Conservation (phyloP, 2,329 filamentous ascomycete genomes). For the Verticillium dahliae region DNA sequence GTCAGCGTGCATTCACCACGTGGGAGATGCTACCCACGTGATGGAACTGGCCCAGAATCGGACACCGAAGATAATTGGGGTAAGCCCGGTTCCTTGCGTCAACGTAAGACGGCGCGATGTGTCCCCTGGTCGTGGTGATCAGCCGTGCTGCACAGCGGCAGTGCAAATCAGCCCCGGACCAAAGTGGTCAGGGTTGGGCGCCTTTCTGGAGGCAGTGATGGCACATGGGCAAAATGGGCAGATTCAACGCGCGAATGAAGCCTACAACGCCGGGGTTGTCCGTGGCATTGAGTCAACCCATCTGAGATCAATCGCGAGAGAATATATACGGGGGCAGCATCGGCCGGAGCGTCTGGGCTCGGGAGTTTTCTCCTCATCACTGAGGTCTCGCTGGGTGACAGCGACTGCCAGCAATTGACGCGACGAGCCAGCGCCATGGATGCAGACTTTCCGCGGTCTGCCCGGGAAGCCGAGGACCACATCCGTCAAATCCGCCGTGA, state of each 20-base stretch:
- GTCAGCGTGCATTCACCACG: no score
- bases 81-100: no score
- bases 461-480: conserved; percentile 3
- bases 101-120: not conserved
- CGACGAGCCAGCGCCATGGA: not conserved
- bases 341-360: no score
- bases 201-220: not conserved
- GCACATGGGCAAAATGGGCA: not conserved
- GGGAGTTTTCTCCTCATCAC: no score
- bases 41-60: no score
- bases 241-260: not conserved
- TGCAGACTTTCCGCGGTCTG: conserved; percentile 4
- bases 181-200: not conserved
- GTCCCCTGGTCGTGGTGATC: not conserved
- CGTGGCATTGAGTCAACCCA: not conserved
- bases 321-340: no score
- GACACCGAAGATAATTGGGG: not conserved
- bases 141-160: not conserved
- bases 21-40: no score
- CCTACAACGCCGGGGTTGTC: not conserved
- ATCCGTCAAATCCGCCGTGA: conserved; percentile 6
- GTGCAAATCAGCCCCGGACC: not conserved
- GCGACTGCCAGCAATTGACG: not conserved
- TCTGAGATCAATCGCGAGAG: not conserved
- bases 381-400: not conserved